These are phyloP conservation scores for Silene noctiflora DNA, from an alignment of 179 eudicot species.

Conservation along the genomic window DNA sequence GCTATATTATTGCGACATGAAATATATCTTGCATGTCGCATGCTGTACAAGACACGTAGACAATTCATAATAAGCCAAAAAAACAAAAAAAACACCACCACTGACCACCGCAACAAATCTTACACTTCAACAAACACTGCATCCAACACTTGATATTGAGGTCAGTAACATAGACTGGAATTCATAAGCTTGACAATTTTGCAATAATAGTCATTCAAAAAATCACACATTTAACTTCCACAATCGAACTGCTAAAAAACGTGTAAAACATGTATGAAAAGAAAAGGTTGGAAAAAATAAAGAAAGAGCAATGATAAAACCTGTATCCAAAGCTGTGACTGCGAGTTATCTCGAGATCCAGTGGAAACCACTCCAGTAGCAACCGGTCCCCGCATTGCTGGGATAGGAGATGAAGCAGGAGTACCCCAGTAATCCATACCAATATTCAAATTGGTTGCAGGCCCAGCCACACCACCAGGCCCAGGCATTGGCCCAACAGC, in stretches of 20 bases:
- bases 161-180: neutral
- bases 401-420: constrained; percentile 55
- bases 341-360: constrained; percentile 79
- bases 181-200: neutral
- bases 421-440: constrained; percentile 98
- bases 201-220: neutral
- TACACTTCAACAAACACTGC: no score
- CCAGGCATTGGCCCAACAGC: constrained; percentile 57
- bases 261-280: neutral
- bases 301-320: constrained; percentile 32
- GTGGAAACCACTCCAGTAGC: constrained; percentile 60
- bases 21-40: no score
- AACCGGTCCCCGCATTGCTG: constrained; percentile 67
- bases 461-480: constrained; percentile 65
- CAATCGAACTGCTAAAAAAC: neutral
- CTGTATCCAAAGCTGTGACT: constrained; percentile 85
- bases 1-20: no score
- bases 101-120: no score
- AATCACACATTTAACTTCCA: neutral
- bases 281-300: neutral
- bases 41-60: no score
- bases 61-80: no score
- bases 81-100: no score
- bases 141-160: no score
- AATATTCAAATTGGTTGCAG: constrained; percentile 89